These are phyloP conservation scores for Nyctanthes arbortristis DNA, from an alignment of 257 asterid genomes.

Conservation along the genomic window DNA sequence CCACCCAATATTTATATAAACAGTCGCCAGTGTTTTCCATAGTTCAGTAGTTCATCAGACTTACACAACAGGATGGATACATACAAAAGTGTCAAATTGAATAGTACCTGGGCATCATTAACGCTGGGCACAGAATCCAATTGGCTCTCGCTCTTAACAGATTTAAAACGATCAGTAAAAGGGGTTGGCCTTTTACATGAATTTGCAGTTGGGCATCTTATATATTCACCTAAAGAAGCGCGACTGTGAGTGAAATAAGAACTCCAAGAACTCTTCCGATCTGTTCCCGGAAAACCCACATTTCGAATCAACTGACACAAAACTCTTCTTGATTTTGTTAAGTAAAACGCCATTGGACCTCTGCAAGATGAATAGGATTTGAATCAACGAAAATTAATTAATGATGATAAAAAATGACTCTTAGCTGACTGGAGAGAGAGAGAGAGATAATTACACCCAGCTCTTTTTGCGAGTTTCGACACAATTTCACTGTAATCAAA, in stretches of 20 bases:
- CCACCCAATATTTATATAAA: background rate
- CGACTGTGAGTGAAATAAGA: conserved; percentile 23
- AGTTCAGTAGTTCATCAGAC: background rate
- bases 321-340: conserved; percentile 44
- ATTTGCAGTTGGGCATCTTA: conserved; percentile 20
- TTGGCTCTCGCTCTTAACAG: conserved; percentile 37
- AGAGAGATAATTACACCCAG: background rate
- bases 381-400: background rate
- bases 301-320: conserved; percentile 35
- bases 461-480: background rate
- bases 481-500: background rate
- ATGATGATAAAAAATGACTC: background rate
- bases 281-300: conserved; percentile 24
- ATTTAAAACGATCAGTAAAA: conserved; percentile 50
- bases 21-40: background rate
- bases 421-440: too few species aligned
- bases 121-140: conserved; percentile 22
- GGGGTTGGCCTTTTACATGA: conserved; percentile 24
- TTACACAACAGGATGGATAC: background rate
- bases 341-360: conserved; percentile 46
- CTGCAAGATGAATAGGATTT: background rate
- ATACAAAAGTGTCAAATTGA: background rate
- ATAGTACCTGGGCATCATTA: conserved; percentile 51
- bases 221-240: conserved; percentile 16
- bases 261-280: conserved; percentile 23